These are phyloP conservation scores for Curvularia spicifera DNA, from an alignment of 2,329 filamentous ascomycete species.

Conservation along the genomic window DNA sequence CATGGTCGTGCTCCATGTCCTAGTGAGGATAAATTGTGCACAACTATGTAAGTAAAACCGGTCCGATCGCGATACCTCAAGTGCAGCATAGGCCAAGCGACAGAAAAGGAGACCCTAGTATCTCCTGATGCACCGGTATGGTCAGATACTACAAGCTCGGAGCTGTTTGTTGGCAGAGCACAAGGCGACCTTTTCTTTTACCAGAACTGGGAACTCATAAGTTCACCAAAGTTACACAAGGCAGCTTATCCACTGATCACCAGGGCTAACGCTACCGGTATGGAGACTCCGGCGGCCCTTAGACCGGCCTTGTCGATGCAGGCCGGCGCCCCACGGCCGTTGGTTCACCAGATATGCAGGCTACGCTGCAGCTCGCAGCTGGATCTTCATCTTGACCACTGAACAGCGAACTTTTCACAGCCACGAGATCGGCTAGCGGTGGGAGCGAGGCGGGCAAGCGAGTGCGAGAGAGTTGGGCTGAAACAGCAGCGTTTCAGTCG, in stretches of 20 bases:
- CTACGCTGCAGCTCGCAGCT: slow-evolving; percentile 6
- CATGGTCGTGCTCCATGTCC: no score
- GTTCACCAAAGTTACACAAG: neutral
- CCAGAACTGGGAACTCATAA: neutral
- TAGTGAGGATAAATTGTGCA: no score
- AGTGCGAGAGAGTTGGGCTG: slow-evolving; percentile 23
- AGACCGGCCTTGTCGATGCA: neutral
- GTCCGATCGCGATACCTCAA: neutral
- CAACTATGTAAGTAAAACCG: neutral
- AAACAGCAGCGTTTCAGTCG: slow-evolving; percentile 26
- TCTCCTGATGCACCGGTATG: neutral
- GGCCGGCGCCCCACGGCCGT: neutral
- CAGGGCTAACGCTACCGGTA: neutral
- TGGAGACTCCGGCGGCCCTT: neutral
- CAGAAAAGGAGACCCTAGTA: neutral
- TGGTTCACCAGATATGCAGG: slow-evolving; percentile 18
- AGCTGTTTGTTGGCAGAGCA: neutral
- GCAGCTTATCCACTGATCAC: neutral
- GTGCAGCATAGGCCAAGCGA: neutral
- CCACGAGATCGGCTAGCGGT: slow-evolving; percentile 10
- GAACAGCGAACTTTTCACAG: slow-evolving; percentile 4
- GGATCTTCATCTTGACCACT: slow-evolving; percentile 4
- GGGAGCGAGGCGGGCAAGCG: slow-evolving; percentile 7
- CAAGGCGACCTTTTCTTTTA: neutral
- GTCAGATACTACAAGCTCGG: neutral